Evolutionary conservation across 768 basidiomycete species (phyloP).

Genomic region (Amanita muscaria): DNA sequence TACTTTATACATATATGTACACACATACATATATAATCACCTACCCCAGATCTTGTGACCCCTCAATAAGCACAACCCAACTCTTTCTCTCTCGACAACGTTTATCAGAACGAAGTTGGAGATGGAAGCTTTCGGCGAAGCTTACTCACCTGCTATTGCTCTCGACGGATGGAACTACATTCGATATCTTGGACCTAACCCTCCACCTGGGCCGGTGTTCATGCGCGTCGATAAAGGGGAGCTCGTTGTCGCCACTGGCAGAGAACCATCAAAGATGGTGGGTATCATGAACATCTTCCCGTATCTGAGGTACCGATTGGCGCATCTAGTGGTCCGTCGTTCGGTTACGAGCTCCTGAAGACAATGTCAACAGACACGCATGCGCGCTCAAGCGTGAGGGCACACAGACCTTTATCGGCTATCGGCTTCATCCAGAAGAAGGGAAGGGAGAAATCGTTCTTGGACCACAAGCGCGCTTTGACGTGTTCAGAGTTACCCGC

Average conservation of each 20-base stretch:
- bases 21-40: too few relatives aligned
- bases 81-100: too few relatives aligned
- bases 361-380: conserved; percentile 1
- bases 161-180: conserved; percentile 6
- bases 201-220: background rate
- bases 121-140: background rate
- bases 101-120: background rate
- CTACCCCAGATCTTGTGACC: too few relatives aligned
- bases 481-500: conserved; percentile 2
- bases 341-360: background rate
- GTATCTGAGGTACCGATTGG: background rate
- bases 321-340: conserved; percentile 3
- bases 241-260: background rate
- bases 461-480: conserved; percentile 3
- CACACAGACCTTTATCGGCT: background rate
- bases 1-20: too few relatives aligned
- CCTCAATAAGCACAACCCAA: too few relatives aligned
- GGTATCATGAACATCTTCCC: background rate
- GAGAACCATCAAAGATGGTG: conserved; percentile 5
- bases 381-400: conserved; percentile 4
- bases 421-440: background rate
- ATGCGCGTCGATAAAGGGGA: background rate
- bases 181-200: conserved; percentile 1
- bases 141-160: conserved; percentile 3
- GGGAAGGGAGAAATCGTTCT: background rate